Conservation (phyloP, 139 green algal species). For the Chlamydomonas asymmetrica region DNA sequence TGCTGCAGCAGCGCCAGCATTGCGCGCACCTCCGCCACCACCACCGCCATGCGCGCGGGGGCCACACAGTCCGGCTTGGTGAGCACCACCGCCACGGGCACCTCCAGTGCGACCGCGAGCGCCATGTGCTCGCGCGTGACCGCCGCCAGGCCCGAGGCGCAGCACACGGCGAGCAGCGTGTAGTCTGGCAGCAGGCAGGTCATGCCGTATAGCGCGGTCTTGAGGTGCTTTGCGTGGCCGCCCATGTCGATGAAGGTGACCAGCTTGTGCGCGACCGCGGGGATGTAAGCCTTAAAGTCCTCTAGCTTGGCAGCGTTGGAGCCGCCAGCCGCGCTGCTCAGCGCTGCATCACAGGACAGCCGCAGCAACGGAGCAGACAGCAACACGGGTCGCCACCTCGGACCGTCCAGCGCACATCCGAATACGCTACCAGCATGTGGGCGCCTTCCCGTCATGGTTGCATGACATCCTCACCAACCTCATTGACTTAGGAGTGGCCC, state of each 20-base stretch:
- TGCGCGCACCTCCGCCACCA: constrained; percentile 25
- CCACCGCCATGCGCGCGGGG: constrained; percentile 4
- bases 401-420: constrained; percentile 18
- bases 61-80: constrained; percentile 64
- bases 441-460: background rate
- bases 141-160: constrained; percentile 32
- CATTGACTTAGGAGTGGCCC: too few relatives aligned
- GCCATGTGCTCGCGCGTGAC: constrained; percentile 74
- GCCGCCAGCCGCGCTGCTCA: too few relatives aligned
- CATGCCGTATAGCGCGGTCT: constrained; percentile 79
- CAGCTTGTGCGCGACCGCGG: constrained; percentile 30
- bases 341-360: too few relatives aligned
- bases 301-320: too few relatives aligned
- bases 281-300: too few relatives aligned
- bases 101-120: constrained; percentile 70
- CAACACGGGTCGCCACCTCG: background rate
- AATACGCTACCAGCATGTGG: background rate
- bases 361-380: background rate
- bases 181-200: constrained; percentile 70
- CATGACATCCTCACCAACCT: too few relatives aligned
- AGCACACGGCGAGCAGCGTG: constrained; percentile 73
- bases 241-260: constrained; percentile 84
- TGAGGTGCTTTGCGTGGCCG: constrained; percentile 79
- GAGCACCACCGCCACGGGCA: constrained; percentile 73
- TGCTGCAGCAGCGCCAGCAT: constrained; percentile 28